Base-by-base conservation (phyloP, 108 stramenopile species). In the Skeletonema potamos region DNA sequence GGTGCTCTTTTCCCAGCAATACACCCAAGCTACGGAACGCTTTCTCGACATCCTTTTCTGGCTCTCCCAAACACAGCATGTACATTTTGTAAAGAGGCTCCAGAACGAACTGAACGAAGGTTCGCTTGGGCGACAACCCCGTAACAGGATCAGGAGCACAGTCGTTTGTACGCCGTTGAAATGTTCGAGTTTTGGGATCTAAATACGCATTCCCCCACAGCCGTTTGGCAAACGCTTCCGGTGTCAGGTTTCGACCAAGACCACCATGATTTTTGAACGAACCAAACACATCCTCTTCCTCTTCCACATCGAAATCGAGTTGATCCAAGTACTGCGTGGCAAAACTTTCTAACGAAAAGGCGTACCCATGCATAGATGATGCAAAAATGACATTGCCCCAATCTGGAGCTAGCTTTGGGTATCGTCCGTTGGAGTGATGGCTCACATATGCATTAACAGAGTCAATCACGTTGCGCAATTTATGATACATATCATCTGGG, bases 61-160 rank as follows among this genome's bases (percentile, higher is more conserved):
- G 82, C 77, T 97, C 98, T n/a, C 96, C 98, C 69, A 98, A 66
- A 64, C 93, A 94, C 9, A 96, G 87, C 27, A 93, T 71, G 78
- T 98, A 99, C 51, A 99, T 90, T 69, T 99, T 99, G 85, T 98
- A 99, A 18, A 99, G 24, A 4, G 99, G 99, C 66, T 97, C 92
- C 54, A 99, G 82, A 17, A 96, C 73, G 66, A 96, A 98, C 48
- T 92, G 85, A 20, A 95, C 92, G 78, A 99, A 99, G 36, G 95
- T 91, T 1, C 97, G 93, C 27, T 89, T 81, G 36, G 77, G 77
- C 28, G 72, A 64, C 12, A 58, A 11, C 30, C 68, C 70, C 32
- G 73, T 54, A 1, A 61, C 46, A 10, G 77, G 73, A 65, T 77
- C 78, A 0, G 64, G 54, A 15, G 54, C 58, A 69, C 87, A 89